A percentile compares a stretch with the other conserved stretches of the same genome.
phyloP scores from a whole-genome alignment of 352 stramenopile genomes.

The Pythium phragmitis region DNA sequence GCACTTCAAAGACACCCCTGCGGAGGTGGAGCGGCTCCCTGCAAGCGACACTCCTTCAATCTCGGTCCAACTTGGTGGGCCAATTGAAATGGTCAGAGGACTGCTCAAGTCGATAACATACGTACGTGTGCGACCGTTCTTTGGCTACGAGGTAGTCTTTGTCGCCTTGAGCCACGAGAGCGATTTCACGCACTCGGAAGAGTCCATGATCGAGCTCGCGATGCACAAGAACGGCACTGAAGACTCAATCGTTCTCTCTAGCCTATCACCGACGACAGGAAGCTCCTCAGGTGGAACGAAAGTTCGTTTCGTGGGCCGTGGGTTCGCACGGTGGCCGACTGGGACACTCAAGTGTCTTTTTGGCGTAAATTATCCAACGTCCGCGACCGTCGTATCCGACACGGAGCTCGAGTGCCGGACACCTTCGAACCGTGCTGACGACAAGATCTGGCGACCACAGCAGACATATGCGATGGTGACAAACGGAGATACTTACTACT shows the following conservation, averaged over 20 bases:
- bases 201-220: conserved; percentile 42
- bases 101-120: conserved; percentile 52
- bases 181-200: conserved; percentile 45
- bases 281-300: conserved; percentile 40
- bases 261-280: conserved; percentile 27
- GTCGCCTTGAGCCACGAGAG: conserved; percentile 43
- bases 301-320: conserved; percentile 39
- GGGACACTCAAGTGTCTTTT: conserved; percentile 52
- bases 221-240: conserved; percentile 34
- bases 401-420: conserved; percentile 40
- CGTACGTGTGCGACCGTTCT: conserved; percentile 44
- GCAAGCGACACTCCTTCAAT: conserved; percentile 27
- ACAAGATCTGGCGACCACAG: conserved; percentile 22
- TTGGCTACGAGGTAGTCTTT: conserved; percentile 63
- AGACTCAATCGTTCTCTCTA: conserved; percentile 26
- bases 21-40: conserved; percentile 30
- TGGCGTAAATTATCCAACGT: conserved; percentile 37
- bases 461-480: conserved; percentile 58
- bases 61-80: conserved; percentile 39
- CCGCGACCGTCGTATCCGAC: conserved; percentile 38
- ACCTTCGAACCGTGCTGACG: conserved; percentile 29
- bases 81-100: conserved; percentile 30
- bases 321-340: conserved; percentile 34
- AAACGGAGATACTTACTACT: conserved; percentile 48
- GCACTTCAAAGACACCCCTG: conserved; percentile 18